Evolutionary conservation across 2,329 filamentous ascomycete genomes (phyloP), one percentile per base, ranked within the genome.

Genomic region (Penicillium sumatraense): DNA sequence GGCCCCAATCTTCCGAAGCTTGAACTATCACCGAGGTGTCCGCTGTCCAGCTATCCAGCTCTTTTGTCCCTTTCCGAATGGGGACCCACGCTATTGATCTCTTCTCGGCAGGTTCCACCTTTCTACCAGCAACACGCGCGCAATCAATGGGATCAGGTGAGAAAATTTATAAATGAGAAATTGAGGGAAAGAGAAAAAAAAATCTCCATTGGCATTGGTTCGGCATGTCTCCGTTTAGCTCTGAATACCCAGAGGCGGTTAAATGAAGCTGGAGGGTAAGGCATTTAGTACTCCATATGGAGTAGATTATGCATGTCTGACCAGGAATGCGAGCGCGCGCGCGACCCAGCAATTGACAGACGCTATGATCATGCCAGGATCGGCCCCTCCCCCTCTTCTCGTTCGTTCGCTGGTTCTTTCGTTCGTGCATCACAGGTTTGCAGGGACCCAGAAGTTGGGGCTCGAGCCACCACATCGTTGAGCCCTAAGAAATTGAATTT

Each of bases 311-410:
- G 41, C 41, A 45, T 27, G 41, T 5, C 13, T 11, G 41, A 27
- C 41, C 10, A 14, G 23, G n/a, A 27, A 7, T 27, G 23, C 4
- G 18, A 10, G 38, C 6, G 14, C 41, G 11, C 16, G 38, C 11
- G n/a, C 5, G 35, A 31, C 18, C 44, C 10, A 33, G 27, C 21
- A 35, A 47, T 53, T 56, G 55, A 58, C 48, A 52, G 54, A 49
- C 49, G 50, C 58, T 57, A 44, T 51, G 55, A 55, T 57, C 51
- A 59, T 24, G 3, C n/a, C 44, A 49, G 29, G 49, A 55, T 58
- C 54, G 38, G 21, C 38, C 31, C 41, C 40, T n/a, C n/a, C 38
- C 36, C 45, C 16, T 40, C 29, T 50, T 21, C 36, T 40, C 36
- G 16, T 36, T 38, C 33, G 29, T 31, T 31, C 21, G 13, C n/a